Evolutionary conservation across 306 rosid species (phyloP).

Genomic region (Ormosia semicastrata): DNA sequence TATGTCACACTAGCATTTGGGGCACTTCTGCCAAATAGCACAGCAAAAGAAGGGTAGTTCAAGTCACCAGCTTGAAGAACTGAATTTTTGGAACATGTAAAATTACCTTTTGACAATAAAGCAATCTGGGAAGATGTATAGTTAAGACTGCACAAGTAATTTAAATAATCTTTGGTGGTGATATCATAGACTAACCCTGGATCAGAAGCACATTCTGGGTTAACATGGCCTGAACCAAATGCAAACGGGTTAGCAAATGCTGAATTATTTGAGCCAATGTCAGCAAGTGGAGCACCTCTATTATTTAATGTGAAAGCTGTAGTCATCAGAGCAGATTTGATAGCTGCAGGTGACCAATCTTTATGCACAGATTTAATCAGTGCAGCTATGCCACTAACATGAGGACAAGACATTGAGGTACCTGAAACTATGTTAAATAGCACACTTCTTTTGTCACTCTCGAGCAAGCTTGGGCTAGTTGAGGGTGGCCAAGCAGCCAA

Average conservation of each 20-base stretch:
- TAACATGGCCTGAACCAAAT: conserved; percentile 70
- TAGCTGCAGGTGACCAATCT: conserved; percentile 67
- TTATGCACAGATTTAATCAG: conserved; percentile 50
- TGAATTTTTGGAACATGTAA: conserved; percentile 34
- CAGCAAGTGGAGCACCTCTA: conserved; percentile 41
- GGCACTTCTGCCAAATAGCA: conserved; percentile 25
- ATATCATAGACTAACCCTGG: conserved; percentile 75
- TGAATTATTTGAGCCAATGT: conserved; percentile 29
- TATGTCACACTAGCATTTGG: conserved; percentile 36
- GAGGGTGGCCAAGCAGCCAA: conserved; percentile 75
- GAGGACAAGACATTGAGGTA: conserved; percentile 87
- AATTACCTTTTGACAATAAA: conserved; percentile 41
- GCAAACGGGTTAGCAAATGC: conserved; percentile 56
- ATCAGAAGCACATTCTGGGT: conserved; percentile 66
- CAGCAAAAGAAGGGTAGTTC: conserved; percentile 77
- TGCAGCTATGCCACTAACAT: conserved; percentile 73
- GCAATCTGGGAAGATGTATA: conserved; percentile 57
- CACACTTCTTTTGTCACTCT: conserved; percentile 53
- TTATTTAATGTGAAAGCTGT: conserved; percentile 60
- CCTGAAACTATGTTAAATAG: conserved; percentile 70
- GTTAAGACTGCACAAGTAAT: conserved; percentile 59
- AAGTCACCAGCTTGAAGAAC: conserved; percentile 46
- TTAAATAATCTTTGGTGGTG: conserved; percentile 41
- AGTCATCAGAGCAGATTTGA: conserved; percentile 79
- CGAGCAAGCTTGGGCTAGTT: conserved; percentile 43